Evolutionary conservation across 2,329 filamentous ascomycete species (phyloP).

Genomic region (Chrysoporthe cubensis): DNA sequence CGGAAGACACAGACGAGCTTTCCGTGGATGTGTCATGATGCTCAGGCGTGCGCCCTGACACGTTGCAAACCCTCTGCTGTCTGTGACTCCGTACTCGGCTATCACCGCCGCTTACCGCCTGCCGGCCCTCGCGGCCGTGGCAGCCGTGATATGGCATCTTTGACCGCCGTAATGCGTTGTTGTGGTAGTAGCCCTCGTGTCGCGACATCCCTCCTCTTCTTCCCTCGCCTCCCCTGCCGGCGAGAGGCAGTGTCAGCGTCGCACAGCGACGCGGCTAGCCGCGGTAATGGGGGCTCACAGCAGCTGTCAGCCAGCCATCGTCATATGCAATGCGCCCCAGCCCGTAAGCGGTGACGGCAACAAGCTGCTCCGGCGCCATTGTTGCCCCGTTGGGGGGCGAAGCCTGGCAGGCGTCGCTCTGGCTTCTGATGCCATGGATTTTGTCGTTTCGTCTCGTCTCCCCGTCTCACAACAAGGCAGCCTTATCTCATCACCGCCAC

Average conservation of each 20-base stretch:
- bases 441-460: background rate
- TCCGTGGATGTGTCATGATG: background rate
- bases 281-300: constrained; percentile 6
- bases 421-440: background rate
- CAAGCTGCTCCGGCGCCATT: background rate
- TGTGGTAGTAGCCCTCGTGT: background rate
- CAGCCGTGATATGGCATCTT: background rate
- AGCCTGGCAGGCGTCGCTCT: background rate
- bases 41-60: background rate
- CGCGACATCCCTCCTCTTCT: constrained; percentile 2
- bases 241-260: constrained; percentile 19
- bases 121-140: background rate
- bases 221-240: constrained; percentile 13
- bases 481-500: background rate
- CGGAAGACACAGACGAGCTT: background rate
- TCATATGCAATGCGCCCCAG: background rate
- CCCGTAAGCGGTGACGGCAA: background rate
- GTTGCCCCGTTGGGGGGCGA: background rate
- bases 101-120: constrained; percentile 18
- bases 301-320: constrained; percentile 12
- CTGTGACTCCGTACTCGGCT: background rate
- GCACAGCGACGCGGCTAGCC: background rate
- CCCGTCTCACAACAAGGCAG: background rate
- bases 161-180: background rate
- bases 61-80: background rate